These are phyloP conservation scores for Boletus insuetus DNA, from an alignment of 768 basidiomycete genomes.

Conservation along the genomic window DNA sequence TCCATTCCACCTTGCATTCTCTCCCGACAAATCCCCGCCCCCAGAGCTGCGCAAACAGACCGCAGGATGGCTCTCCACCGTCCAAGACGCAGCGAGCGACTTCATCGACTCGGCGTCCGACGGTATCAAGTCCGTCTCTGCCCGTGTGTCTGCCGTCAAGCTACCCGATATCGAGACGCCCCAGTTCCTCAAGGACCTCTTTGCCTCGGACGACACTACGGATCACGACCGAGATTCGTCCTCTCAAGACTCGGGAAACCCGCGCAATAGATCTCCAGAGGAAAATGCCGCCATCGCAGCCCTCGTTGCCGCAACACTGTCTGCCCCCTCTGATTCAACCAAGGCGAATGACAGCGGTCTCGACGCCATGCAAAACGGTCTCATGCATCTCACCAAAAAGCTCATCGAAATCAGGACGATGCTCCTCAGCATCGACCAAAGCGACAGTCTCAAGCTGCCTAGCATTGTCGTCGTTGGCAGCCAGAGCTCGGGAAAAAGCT, in stretches of 20 bases:
- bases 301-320: constrained; percentile 73
- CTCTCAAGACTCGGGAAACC: constrained; percentile 37
- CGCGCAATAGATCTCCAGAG: constrained; percentile 43
- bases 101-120: constrained; percentile 72
- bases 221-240: constrained; percentile 33
- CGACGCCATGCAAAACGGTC: constrained; percentile 67
- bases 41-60: constrained; percentile 73
- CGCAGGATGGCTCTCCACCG: constrained; percentile 58
- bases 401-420: constrained; percentile 95
- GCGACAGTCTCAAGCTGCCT: constrained; percentile 89
- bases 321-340: constrained; percentile 63
- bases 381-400: constrained; percentile 92
- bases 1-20: neutral
- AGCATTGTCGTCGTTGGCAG: constrained; percentile 98
- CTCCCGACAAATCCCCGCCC: neutral
- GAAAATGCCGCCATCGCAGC: constrained; percentile 69
- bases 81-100: constrained; percentile 60
- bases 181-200: constrained; percentile 69
- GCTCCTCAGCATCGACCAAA: constrained; percentile 95
- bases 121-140: constrained; percentile 56
- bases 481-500: constrained; percentile 98
- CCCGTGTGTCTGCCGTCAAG: constrained; percentile 59
- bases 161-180: constrained; percentile 55
- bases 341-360: constrained; percentile 27
- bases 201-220: constrained; percentile 33